These are phyloP conservation scores for Candida sanyaensis DNA, from an alignment of 1,139 yeast genomes.

Conservation along the genomic window DNA sequence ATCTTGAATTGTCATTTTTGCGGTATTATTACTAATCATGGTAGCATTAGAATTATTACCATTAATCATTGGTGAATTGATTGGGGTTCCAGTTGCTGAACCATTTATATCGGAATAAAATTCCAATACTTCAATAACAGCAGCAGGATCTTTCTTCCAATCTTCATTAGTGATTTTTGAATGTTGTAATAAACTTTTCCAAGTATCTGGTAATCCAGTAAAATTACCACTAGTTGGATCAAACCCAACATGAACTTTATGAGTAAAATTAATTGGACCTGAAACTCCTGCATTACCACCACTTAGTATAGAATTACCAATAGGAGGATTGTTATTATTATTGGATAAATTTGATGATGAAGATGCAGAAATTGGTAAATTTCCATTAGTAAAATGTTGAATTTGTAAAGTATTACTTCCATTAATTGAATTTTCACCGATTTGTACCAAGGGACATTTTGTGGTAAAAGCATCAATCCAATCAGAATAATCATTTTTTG, in stretches of 20 bases:
- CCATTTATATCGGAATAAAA: slow-evolving; percentile 63
- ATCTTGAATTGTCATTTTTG: slow-evolving; percentile 3
- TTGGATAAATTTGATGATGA: slow-evolving; percentile 3
- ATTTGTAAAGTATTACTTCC: not conserved
- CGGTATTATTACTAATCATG: not conserved
- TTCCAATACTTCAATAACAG: slow-evolving; percentile 89
- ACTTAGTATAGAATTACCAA: slow-evolving; percentile 4
- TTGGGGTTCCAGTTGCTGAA: slow-evolving; percentile 33
- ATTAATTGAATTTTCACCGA: slow-evolving; percentile 21
- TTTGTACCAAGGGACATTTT: slow-evolving; percentile 69
- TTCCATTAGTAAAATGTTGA: slow-evolving; percentile 3
- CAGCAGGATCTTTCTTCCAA: slow-evolving; percentile 82
- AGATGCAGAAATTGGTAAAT: slow-evolving; percentile 2
- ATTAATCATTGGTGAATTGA: slow-evolving; percentile 22
- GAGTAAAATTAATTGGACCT: slow-evolving; percentile 76
- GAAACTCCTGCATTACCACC: slow-evolving; percentile 52
- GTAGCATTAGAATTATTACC: slow-evolving; percentile 4
- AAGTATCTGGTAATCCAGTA: slow-evolving; percentile 77
- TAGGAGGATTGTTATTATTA: not conserved
- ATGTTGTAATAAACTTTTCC: slow-evolving; percentile 74
- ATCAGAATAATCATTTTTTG: slow-evolving; percentile 77
- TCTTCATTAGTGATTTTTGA: slow-evolving; percentile 81
- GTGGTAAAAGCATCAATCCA: slow-evolving; percentile 93
- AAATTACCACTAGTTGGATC: slow-evolving; percentile 72
- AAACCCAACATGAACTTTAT: slow-evolving; percentile 63